Evolutionary conservation across 257 asterid species (phyloP), one percentile per base, ranked within the genome.

Genomic region (Solanum arcanum): DNA sequence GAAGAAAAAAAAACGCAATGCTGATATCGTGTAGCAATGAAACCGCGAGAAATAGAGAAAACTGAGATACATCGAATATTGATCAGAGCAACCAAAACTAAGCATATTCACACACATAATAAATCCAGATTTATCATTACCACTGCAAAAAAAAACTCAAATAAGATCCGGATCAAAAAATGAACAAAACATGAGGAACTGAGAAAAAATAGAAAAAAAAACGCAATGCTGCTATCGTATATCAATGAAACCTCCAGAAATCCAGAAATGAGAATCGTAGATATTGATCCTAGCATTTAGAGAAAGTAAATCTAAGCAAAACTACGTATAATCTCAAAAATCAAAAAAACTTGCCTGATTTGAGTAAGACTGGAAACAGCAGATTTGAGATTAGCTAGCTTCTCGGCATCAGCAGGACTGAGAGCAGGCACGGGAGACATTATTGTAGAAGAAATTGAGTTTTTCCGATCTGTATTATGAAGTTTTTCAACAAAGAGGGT

Each of bases 111-210:
- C 72, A n/a, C 73, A 66, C 73, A 66, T 25, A 93, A 94, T 88
- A 89, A 93, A 94, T 93, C 92, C 96, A 88, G 94, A 91, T 90
- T 95, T 96, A 94, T 94, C 98, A 83, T 94, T 93, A 21, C 93
- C 98, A 92, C 99, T 95, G 92, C 86, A 90, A 83, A 90, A 33
- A 33, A 33, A 12, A 76, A 15, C 4, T 14, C 6, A 16, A 18
- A 16, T 44, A 21, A 33, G 78, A 6, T 20, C 10, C 49, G 0
- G 10, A 37, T 73, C 10, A 73, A 73, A 35, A 73, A 73, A 72
- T 72, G 37, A 72, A 72, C 27, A 41, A 72, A 4, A 3, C 46
- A 33, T 9, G 16, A 73, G 5, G 20, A 73, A 73, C 41, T 20
- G 5, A 33, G 4, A 20, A 18, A 73, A 35, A 73, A 73, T 9